Evolutionary conservation across 2,329 filamentous ascomycete species (phyloP).

Genomic region (Beauveria pseudobassiana): DNA sequence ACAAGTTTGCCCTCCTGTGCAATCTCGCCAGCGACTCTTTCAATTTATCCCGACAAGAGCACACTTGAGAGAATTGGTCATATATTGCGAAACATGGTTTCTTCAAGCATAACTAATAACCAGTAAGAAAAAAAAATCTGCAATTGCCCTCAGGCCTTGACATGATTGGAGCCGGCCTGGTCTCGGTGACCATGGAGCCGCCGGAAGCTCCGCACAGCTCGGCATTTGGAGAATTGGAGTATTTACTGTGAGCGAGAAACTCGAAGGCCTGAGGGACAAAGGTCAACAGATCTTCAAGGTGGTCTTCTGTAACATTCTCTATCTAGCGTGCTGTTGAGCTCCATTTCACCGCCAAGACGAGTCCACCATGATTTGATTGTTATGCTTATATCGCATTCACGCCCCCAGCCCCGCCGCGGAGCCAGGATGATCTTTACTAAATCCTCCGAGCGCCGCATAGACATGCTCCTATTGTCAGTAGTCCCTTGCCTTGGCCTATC

Average conservation of each 20-base stretch:
- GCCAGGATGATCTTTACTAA: neutral
- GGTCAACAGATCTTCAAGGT: neutral
- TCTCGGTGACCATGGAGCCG: neutral
- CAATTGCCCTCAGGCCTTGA: neutral
- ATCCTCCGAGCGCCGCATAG: neutral
- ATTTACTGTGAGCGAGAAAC: neutral
- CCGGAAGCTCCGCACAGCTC: neutral
- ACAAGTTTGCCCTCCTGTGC: no score
- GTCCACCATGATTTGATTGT: neutral
- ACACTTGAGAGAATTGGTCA: neutral
- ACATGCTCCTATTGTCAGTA: neutral
- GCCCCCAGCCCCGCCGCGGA: neutral
- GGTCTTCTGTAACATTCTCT: no score
- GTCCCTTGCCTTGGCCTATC: neutral
- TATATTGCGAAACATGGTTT: neutral
- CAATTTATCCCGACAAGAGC: neutral
- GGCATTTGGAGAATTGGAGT: neutral
- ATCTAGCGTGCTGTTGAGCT: no score
- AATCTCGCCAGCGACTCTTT: neutral
- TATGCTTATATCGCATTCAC: conserved; percentile 8
- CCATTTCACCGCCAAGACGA: no score
- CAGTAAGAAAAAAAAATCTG: no score
- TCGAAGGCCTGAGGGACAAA: neutral
- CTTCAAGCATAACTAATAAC: neutral
- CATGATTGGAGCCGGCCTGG: neutral